phyloP scores from a whole-genome alignment of 2,329 filamentous ascomycete species.

The Trichoderma simmonsii region DNA sequence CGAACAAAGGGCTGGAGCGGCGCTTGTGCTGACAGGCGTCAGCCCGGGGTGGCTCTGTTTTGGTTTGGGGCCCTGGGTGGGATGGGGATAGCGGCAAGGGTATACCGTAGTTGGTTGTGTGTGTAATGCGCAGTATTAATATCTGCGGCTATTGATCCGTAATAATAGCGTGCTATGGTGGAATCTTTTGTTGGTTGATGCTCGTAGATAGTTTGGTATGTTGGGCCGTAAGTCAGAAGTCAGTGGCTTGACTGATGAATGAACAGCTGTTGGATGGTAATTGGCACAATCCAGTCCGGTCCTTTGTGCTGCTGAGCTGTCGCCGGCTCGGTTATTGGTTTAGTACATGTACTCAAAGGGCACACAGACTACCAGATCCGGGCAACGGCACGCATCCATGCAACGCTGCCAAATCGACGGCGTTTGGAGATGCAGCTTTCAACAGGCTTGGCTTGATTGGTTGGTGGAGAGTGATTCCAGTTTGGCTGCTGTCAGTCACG shows the following conservation, averaged over 20 bases:
- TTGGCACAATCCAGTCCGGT: background rate
- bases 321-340: no score
- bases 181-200: background rate
- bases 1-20: background rate
- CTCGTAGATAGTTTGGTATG: background rate
- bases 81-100: background rate
- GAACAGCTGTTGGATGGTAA: background rate
- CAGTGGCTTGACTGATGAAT: background rate
- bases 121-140: background rate
- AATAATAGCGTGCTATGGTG: background rate
- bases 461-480: background rate
- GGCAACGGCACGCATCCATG: no score
- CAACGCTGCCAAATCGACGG: no score
- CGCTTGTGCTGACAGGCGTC: conserved; percentile 17
- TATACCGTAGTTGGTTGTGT: background rate
- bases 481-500: background rate
- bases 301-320: no score
- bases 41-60: background rate
- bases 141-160: background rate
- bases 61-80: background rate
- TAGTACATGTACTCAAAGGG: no score
- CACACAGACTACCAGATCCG: no score
- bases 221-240: background rate
- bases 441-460: background rate
- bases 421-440: background rate